Evolutionary conservation across 768 basidiomycete genomes (phyloP), one percentile per base, ranked within the genome.

Genomic region (Hirschioporus abietinus): DNA sequence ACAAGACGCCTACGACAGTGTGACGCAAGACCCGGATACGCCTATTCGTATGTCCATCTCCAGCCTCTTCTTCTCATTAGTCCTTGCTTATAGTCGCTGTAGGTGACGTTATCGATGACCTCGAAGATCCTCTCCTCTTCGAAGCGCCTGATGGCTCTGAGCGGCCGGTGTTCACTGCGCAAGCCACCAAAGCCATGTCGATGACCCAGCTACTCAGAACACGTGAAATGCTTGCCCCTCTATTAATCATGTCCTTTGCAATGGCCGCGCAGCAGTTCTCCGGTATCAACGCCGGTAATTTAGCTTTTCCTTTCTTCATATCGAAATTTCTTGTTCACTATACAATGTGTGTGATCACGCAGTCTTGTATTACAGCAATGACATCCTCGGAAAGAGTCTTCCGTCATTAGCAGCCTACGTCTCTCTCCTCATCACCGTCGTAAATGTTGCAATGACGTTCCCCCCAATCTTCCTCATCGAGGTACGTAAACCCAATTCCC

Each of bases 341-440:
- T 59, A 67, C 42, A 63, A 68, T 26, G 59, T 52, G 12, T 15
- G 12, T 5, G 3, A 12, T 6, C 23, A 61, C 60, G 60, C 73
- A 89, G 95, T 96, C 27, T 81, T 96, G 65, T 96, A 95, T 75
- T 96, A 96, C 78, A 93, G 91, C 77, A 95, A 93, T 70, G 85
- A 88, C 62, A 97, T 97, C 70, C 83, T 97, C 26, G 85, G 88
- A 26, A 90, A 86, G 67, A 83, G 93, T 1, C 79, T 97, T 65
- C 93, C 95, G 18, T 83, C 90, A 20, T 75, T 88, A 25, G 95
- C 91, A 0, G 86, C 92, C 23, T 90, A 92, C 70, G 84, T 96
- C 23, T 95, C 94, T 1, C 76, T 97, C 1, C 90, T 88, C 20
- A 92, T 96, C 63, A 91, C 94, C 0, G 73, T 93, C 35, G 87